phyloP scores from a whole-genome alignment of 1,284 basidiomycete species.

The Rhodotorula sp. region DNA sequence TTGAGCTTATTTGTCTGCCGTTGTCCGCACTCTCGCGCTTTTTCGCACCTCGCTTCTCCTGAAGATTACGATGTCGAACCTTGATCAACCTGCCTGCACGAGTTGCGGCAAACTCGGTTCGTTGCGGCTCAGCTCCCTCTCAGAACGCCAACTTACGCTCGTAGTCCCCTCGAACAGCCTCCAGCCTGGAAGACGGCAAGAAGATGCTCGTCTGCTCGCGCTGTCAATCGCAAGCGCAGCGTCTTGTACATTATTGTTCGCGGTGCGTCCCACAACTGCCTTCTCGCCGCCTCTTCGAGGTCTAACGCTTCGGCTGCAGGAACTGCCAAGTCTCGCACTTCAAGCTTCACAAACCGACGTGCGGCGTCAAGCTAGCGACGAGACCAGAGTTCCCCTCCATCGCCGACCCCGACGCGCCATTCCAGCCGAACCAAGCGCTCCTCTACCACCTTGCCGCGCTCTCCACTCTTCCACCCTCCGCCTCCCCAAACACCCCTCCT shows the following conservation, averaged over 20 bases:
- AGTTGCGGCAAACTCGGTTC: constrained; percentile 1
- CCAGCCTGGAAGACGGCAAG: too few species aligned
- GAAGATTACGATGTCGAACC: background rate
- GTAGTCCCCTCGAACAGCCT: background rate
- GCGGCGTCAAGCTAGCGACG: constrained; percentile 10
- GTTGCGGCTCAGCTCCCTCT: background rate
- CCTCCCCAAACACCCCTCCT: background rate
- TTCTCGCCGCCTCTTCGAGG: too few species aligned
- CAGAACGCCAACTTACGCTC: too few species aligned
- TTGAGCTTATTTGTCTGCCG: background rate
- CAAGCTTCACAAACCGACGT: constrained; percentile 10
- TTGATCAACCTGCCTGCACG: constrained; percentile 3
- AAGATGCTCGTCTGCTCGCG: constrained; percentile 19
- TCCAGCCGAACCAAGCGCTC: constrained; percentile 10
- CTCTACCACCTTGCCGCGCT: constrained; percentile 16
- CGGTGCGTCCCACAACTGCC: constrained; percentile 5
- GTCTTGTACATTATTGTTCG: constrained; percentile 12
- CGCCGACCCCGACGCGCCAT: constrained; percentile 8
- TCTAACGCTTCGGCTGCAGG: background rate
- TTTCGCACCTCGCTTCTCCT: background rate
- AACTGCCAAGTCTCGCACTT: constrained; percentile 18
- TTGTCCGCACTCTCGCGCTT: background rate
- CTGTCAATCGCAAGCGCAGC: background rate
- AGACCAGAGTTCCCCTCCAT: background rate
- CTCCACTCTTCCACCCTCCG: constrained; percentile 5